These are phyloP conservation scores for Lagenidium giganteum DNA, from an alignment of 352 stramenopile genomes.

Conservation along the genomic window DNA sequence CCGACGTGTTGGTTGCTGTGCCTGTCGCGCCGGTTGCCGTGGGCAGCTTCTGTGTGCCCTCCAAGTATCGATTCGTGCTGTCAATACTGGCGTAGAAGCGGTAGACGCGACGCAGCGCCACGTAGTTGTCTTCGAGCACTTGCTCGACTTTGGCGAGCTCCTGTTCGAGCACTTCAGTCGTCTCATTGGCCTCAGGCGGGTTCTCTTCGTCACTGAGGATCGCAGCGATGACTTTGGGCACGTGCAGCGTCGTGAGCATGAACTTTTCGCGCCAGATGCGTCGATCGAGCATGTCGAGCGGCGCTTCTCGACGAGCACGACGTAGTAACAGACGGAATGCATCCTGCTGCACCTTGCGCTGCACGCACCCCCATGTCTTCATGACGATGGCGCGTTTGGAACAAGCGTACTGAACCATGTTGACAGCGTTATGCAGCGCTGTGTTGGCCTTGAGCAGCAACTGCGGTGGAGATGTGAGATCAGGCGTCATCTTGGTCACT, in stretches of 20 bases:
- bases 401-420: conserved; percentile 68
- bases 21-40: no score
- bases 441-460: conserved; percentile 50
- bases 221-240: conserved; percentile 25
- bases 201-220: conserved; percentile 9
- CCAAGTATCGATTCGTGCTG: conserved; percentile 2
- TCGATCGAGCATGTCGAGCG: conserved; percentile 45
- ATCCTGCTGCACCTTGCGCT: conserved; percentile 55
- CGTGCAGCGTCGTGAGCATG: conserved; percentile 51
- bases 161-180: conserved; percentile 13
- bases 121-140: conserved; percentile 37
- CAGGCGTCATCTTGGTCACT: conserved; percentile 24
- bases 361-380: conserved; percentile 46
- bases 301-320: conserved; percentile 28
- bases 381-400: conserved; percentile 44
- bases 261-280: conserved; percentile 47
- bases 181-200: conserved; percentile 6
- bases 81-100: conserved; percentile 55
- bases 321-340: conserved; percentile 34
- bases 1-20: no score
- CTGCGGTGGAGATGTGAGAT: conserved; percentile 35
- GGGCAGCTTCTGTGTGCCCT: no score
- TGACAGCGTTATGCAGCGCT: conserved; percentile 60
- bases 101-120: conserved; percentile 42
- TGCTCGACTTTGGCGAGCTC: conserved; percentile 33